Evolutionary conservation across 306 rosid species (phyloP), one percentile per base, ranked within the genome.

Genomic region (Lathyrus tuberosus): DNA sequence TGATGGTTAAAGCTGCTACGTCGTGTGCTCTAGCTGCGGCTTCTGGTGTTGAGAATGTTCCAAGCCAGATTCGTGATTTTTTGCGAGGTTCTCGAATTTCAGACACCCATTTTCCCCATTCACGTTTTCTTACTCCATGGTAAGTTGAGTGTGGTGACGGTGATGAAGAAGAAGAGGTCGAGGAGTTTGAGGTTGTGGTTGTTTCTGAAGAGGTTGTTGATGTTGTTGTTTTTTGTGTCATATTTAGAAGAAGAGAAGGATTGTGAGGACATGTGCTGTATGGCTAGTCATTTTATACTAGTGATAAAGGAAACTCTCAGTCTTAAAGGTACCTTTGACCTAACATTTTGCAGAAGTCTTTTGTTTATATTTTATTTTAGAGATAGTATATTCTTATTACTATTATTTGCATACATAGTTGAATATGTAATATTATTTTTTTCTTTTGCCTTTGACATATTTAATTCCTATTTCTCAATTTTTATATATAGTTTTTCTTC

Each of bases 1-100:
- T 92, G 46, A 92, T 84, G 81, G 80, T 69, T 3, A 89, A 43
- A 2, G 98, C 85, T 0, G 98, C 98, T 6, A 88, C 98, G 59
- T 92, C 98, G n/a, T 92, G 98, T 1, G 98, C 98, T 18, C 98
- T 73, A 0, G 96, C 98, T 0, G 98, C 98, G 91, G 86, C 88
- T 61, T 89, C 96, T 0, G 96, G 85, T 0, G 86, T 85, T 0
- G 87, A 82, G 40, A 92, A 92, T 3, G 96, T 84, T 0, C 98
- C 98, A 1, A 92, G 92, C 98, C 98, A 92, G 67, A 92, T 92
- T 3, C 98, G 83, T 0, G 98, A 92, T 41, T 92, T 89, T 85
- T 92, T 92, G n/a, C 96, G 83, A 0, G 97, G 97, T 78, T 92
- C 88, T 0, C 98, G 90, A 22, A 92, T 92, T 81, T 92, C 98